A percentile compares a stretch with the other conserved stretches of the same genome.
Conservation (phyloP, 2,329 filamentous ascomycete species). For the Aspergillus fumigatus region DNA sequence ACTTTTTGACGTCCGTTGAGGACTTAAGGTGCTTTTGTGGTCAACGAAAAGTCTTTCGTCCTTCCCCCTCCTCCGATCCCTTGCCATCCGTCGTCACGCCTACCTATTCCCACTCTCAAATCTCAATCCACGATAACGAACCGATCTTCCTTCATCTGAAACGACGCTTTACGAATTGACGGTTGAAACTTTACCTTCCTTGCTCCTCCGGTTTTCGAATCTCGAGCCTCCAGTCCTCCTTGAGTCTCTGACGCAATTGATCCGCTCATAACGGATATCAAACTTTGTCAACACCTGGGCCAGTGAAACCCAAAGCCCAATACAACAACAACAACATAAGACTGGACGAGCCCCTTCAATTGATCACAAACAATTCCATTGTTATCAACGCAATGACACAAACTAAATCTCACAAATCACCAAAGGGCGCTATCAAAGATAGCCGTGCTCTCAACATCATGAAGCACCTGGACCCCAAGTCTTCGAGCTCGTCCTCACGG, state of each 20-base stretch:
- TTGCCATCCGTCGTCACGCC: conserved; percentile 9
- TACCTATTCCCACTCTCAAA: conserved; percentile 6
- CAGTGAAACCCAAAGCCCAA: conserved; percentile 4
- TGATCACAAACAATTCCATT: conserved; percentile 14
- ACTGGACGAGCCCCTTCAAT: neutral
- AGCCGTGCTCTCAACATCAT: conserved; percentile 13
- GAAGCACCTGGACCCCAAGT: conserved; percentile 22
- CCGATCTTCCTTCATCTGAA: conserved; percentile 2
- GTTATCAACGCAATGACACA: conserved; percentile 19
- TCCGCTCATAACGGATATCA: conserved; percentile 15
- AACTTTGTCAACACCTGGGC: conserved; percentile 10
- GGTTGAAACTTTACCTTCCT: conserved; percentile 7
- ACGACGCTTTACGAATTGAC: conserved; percentile 12
- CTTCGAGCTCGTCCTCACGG: conserved; percentile 17
- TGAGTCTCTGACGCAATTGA: conserved; percentile 19
- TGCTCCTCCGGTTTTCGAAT: conserved; percentile 1
- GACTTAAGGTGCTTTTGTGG: conserved; percentile 35
- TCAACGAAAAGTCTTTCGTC: conserved; percentile 11
- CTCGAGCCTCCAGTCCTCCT: neutral
- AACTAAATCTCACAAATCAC: conserved; percentile 24
- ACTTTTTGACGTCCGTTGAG: conserved; percentile 31
- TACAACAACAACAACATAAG: conserved; percentile 2
- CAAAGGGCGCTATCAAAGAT: conserved; percentile 23
- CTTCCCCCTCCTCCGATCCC: conserved; percentile 11
- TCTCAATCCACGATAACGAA: conserved; percentile 9